These are phyloP conservation scores for Phytophthora ramorum DNA, from an alignment of 352 stramenopile species.

Conservation along the genomic window DNA sequence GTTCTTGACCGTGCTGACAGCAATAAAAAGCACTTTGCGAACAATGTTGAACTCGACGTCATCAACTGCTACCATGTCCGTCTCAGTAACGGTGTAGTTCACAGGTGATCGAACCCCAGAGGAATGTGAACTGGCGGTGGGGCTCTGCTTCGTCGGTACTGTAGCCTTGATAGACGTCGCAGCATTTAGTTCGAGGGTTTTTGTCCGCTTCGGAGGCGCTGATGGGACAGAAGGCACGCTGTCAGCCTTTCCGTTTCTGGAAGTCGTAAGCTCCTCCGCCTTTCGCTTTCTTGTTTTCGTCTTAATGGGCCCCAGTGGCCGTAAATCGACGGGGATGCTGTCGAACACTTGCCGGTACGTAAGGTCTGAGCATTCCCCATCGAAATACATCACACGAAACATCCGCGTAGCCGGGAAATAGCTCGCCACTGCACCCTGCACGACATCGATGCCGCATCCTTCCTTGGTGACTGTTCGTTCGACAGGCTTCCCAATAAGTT, in stretches of 20 bases:
- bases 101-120: conserved; percentile 18
- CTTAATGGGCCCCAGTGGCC: conserved; percentile 22
- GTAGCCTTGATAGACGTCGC: conserved; percentile 14
- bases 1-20: conserved; percentile 53
- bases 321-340: conserved; percentile 54
- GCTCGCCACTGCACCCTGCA: conserved; percentile 62
- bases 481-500: conserved; percentile 56
- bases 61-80: conserved; percentile 29
- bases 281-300: conserved; percentile 58
- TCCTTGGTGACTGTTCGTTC: conserved; percentile 43
- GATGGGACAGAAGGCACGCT: conserved; percentile 16
- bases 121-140: conserved; percentile 9
- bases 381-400: conserved; percentile 72
- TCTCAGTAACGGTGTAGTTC: conserved; percentile 22
- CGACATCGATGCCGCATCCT: conserved; percentile 34
- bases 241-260: conserved; percentile 15
- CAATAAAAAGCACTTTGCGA: conserved; percentile 62
- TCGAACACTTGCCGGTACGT: conserved; percentile 66
- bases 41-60: conserved; percentile 57
- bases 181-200: conserved; percentile 35
- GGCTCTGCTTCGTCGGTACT: conserved; percentile 17
- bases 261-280: conserved; percentile 10
- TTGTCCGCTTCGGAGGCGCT: conserved; percentile 42
- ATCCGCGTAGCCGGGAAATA: conserved; percentile 84
- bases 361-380: conserved; percentile 64